phyloP scores from a whole-genome alignment of 371 early-diverging fungal species.

The Polyrhizophydium stewartii region DNA sequence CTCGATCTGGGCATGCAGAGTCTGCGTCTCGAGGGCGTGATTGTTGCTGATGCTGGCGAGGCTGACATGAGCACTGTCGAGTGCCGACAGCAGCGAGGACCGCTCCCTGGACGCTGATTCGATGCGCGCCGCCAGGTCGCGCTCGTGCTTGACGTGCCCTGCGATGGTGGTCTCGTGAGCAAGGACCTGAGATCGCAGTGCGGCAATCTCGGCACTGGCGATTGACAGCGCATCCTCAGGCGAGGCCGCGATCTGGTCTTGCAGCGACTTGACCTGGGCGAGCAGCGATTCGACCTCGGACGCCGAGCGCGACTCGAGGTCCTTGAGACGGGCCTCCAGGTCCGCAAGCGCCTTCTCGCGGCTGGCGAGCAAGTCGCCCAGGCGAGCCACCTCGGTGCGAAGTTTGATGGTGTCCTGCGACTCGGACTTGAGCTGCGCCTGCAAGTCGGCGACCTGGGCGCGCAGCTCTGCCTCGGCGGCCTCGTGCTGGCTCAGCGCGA shows the following conservation, averaged over 20 bases:
- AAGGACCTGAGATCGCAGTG: not conserved
- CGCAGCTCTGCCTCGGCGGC: not conserved
- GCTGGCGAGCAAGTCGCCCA: not conserved
- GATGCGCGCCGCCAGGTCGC: not conserved
- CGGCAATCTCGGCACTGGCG: not conserved
- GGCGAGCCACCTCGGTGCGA: not conserved
- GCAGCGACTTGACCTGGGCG: constrained; percentile 4
- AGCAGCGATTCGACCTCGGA: constrained; percentile 4
- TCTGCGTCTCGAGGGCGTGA: not conserved
- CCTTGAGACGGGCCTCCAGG: not conserved
- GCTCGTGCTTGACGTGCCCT: not conserved
- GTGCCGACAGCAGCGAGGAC: not conserved
- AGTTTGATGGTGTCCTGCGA: not conserved
- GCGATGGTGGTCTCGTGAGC: not conserved
- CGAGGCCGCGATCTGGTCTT: not conserved
- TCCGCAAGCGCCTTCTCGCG: not conserved
- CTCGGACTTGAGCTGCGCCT: not conserved
- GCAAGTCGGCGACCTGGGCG: not conserved
- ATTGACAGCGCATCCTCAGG: not conserved
- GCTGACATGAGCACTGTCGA: not conserved
- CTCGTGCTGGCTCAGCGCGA: not conserved
- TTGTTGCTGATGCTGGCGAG: not conserved
- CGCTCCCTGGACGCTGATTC: not conserved
- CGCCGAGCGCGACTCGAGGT: not conserved
- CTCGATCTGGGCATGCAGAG: not conserved